Conservation (phyloP, 1,139 yeast species). For the Meyerozyma athensensis region DNA sequence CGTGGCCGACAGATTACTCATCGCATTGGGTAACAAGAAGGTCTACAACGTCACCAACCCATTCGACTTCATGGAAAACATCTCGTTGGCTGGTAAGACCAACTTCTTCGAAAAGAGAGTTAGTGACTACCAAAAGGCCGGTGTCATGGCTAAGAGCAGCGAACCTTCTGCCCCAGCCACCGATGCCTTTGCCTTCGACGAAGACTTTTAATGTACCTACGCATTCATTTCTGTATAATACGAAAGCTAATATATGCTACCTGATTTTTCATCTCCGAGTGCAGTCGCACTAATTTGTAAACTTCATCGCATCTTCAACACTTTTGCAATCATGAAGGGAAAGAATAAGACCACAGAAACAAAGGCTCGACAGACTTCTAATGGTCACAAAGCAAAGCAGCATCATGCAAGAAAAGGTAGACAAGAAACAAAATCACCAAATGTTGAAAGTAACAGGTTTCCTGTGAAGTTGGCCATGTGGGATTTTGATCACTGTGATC, state of each 20-base stretch:
- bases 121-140: conserved; percentile 97
- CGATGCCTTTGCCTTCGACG: conserved; percentile 40
- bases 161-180: conserved; percentile 24
- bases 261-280: background rate
- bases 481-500: conserved; percentile 99
- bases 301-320: conserved; percentile 1
- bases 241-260: background rate
- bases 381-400: conserved; percentile 56
- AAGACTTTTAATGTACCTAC: conserved; percentile 33
- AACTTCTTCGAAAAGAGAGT: conserved; percentile 99
- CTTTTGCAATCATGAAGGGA: conserved; percentile 38
- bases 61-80: conserved; percentile 98
- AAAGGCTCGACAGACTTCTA: conserved; percentile 38
- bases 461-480: conserved; percentile 82
- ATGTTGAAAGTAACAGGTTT: conserved; percentile 27
- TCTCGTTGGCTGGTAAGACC: conserved; percentile 95
- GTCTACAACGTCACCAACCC: conserved; percentile 87
- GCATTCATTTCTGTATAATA: conserved; percentile 4
- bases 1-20: conserved; percentile 90
- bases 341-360: conserved; percentile 47
- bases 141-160: conserved; percentile 71
- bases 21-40: conserved; percentile 87
- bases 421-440: conserved; percentile 34
- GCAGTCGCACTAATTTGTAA: background rate
- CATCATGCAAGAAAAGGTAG: conserved; percentile 47